Evolutionary conservation across 2,329 filamentous ascomycete genomes (phyloP).

Genomic region (Plenodomus lindquistii): DNA sequence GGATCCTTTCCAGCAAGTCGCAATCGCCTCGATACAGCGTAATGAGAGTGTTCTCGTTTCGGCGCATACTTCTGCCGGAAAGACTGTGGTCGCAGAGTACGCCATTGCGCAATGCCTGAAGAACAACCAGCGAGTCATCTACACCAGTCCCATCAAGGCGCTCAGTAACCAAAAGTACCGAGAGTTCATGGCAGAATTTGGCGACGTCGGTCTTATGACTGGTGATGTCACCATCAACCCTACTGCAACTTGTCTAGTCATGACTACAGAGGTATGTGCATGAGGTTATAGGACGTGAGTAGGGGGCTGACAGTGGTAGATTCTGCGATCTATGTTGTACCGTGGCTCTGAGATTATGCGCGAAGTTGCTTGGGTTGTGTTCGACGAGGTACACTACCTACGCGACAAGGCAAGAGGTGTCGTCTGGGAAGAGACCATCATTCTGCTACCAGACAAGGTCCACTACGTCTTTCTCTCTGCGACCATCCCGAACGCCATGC

Average conservation of each 20-base stretch:
- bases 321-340: slow-evolving; percentile 98
- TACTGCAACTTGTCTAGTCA: slow-evolving; percentile 94
- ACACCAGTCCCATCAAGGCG: slow-evolving; percentile 98
- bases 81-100: slow-evolving; percentile 97
- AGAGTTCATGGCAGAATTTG: slow-evolving; percentile 94
- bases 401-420: slow-evolving; percentile 92
- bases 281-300: not conserved
- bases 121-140: slow-evolving; percentile 97
- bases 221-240: slow-evolving; percentile 99
- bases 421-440: slow-evolving; percentile 99
- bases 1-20: slow-evolving; percentile 95
- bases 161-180: slow-evolving; percentile 98
- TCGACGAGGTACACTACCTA: slow-evolving; percentile 99
- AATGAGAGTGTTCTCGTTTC: slow-evolving; percentile 97
- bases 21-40: slow-evolving; percentile 91
- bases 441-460: slow-evolving; percentile 95
- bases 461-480: slow-evolving; percentile 98
- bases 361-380: slow-evolving; percentile 97
- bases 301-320: slow-evolving; percentile 52
- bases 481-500: slow-evolving; percentile 98
- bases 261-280: slow-evolving; percentile 79
- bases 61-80: slow-evolving; percentile 95
- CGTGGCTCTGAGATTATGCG: slow-evolving; percentile 99
- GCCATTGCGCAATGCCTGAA: slow-evolving; percentile 96
- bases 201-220: slow-evolving; percentile 96